Conservation (phyloP, 2,329 filamentous ascomycete species). For the Penicillium polonicum region DNA sequence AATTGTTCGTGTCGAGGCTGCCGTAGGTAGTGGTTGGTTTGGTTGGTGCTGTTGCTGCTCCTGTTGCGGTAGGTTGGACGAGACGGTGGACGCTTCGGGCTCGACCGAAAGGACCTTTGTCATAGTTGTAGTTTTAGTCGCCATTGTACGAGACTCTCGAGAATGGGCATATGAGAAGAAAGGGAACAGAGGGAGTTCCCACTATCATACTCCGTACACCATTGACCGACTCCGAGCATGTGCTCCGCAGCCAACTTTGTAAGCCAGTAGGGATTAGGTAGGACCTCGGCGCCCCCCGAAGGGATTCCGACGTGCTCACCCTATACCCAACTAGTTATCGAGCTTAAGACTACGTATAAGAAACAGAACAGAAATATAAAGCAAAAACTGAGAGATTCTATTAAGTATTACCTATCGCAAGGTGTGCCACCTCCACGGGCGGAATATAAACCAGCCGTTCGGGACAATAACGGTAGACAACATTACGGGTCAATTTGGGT, state of each 20-base stretch:
- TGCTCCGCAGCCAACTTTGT: too few relatives aligned
- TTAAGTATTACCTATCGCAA: slow-evolving; percentile 41
- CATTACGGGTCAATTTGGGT: slow-evolving; percentile 27
- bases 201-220: not conserved
- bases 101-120: not conserved
- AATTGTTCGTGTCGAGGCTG: not conserved
- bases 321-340: too few relatives aligned
- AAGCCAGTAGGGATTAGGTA: not conserved
- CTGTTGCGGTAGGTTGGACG: not conserved
- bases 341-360: not conserved
- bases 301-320: not conserved
- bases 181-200: not conserved
- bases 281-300: not conserved
- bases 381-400: slow-evolving; percentile 34
- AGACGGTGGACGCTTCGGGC: not conserved
- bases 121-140: not conserved
- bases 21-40: not conserved
- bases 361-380: not conserved
- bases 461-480: slow-evolving; percentile 27
- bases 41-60: not conserved
- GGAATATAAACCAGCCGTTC: slow-evolving; percentile 16
- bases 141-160: not conserved
- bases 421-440: slow-evolving; percentile 27
- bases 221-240: slow-evolving; percentile 46
- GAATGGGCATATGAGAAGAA: not conserved